phyloP scores from a whole-genome alignment of 441 rosid species.

The Pelargonium australe region DNA sequence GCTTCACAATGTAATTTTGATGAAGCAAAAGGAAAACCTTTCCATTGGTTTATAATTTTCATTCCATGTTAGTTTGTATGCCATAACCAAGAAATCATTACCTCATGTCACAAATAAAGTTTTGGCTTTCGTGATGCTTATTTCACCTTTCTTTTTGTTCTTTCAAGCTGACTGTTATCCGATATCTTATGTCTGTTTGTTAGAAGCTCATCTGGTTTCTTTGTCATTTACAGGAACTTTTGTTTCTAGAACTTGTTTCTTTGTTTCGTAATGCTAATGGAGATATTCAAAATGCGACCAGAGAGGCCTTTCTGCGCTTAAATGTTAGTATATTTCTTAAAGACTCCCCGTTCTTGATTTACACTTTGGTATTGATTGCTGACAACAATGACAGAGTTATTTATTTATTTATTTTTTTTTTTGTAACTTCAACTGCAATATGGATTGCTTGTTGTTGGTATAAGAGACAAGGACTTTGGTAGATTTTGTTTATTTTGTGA shows the following conservation, averaged over 20 bases:
- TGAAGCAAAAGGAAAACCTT: background rate
- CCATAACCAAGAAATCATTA: no score
- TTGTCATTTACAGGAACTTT: conserved; percentile 40
- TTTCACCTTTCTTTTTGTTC: background rate
- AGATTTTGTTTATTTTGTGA: background rate
- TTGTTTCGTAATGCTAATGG: conserved; percentile 52
- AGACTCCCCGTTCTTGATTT: background rate
- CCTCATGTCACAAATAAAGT: no score
- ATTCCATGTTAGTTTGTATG: no score
- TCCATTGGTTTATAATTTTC: background rate
- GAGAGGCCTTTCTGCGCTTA: conserved; percentile 69
- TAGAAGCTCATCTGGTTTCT: conserved; percentile 2
- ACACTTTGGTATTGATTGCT: conserved; percentile 1
- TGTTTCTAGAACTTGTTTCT: conserved; percentile 59
- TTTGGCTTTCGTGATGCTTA: no score
- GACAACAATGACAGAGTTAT: no score
- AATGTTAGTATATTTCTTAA: conserved; percentile 46
- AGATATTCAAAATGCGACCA: conserved; percentile 61
- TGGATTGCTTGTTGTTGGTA: background rate
- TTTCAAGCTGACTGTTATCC: background rate
- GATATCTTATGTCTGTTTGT: background rate
- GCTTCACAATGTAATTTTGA: background rate
- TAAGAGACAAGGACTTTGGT: background rate
- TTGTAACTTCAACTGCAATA: no score
- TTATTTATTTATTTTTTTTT: no score